Evolutionary conservation across 148 eudicot genomes (phyloP).

Genomic region (Rhododendron ovatum): DNA sequence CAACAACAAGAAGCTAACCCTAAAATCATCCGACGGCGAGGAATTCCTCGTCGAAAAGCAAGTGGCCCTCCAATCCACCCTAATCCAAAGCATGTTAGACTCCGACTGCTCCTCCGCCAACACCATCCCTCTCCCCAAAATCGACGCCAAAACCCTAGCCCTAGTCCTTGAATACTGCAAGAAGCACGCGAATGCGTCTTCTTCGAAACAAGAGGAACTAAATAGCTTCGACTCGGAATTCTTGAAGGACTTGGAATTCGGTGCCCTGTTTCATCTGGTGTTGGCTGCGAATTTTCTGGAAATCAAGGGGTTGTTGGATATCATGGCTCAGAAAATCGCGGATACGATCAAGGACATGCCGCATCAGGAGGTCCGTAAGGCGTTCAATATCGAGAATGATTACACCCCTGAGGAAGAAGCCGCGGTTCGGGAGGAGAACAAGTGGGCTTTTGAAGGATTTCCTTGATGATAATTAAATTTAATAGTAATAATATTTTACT

Average conservation of each 20-base stretch:
- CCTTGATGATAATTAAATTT: not conserved
- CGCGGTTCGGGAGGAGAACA: not conserved
- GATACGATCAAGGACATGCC: not conserved
- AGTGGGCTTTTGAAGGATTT: not conserved
- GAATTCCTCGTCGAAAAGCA: not conserved
- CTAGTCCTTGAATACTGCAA: not conserved
- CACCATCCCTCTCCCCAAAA: not conserved
- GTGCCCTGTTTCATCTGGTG: not conserved
- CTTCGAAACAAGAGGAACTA: not conserved
- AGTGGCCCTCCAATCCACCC: not conserved
- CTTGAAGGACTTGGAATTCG: not conserved
- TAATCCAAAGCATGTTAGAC: not conserved
- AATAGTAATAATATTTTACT: too few relatives aligned
- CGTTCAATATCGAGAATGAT: not conserved
- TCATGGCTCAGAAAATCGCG: not conserved
- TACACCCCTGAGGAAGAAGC: not conserved
- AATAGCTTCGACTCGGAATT: not conserved
- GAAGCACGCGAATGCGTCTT: not conserved
- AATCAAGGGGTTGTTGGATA: not conserved
- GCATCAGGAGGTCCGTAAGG: not conserved
- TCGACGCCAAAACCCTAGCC: not conserved
- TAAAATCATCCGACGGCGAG: not conserved
- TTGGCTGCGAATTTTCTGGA: not conserved
- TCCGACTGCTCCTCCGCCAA: not conserved
- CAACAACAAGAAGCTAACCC: not conserved